These are phyloP conservation scores for sweet orange (Citrus sinensis) DNA, from an alignment of 345 rosid species.

Conservation along the genomic window DNA sequence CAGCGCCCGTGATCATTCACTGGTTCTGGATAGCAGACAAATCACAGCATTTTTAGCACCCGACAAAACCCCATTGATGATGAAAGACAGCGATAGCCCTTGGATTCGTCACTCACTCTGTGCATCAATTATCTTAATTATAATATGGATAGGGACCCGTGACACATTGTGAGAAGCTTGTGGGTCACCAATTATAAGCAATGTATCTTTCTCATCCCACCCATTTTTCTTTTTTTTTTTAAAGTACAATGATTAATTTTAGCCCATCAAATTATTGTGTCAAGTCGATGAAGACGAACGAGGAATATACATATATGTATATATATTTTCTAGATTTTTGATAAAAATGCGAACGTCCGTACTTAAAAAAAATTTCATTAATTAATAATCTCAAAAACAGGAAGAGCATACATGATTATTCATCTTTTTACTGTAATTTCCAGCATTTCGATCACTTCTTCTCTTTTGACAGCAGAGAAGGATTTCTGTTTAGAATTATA, in stretches of 20 bases:
- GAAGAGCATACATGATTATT: no score
- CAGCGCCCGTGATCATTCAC: slow-evolving; percentile 31
- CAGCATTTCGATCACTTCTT: no score
- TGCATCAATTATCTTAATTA: neutral
- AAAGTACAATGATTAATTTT: neutral
- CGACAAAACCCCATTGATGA: slow-evolving; percentile 15
- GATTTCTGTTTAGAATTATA: no score
- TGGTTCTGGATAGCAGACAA: slow-evolving; percentile 15
- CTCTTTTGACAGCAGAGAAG: no score
- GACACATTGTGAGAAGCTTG: neutral
- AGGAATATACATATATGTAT: neutral
- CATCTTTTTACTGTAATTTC: no score
- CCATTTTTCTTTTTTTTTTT: neutral
- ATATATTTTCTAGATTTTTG: no score
- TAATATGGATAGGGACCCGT: slow-evolving; percentile 18
- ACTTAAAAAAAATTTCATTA: no score
- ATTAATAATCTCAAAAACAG: no score
- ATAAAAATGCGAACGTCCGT: no score
- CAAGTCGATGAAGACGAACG: neutral
- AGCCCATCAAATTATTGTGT: neutral
- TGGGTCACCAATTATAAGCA: neutral
- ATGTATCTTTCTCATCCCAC: neutral
- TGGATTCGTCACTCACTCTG: slow-evolving; percentile 8
- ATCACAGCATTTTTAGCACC: slow-evolving; percentile 18
- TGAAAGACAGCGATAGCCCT: slow-evolving; percentile 4